Percentiles rank a stretch among this genome's conserved stretches.
phyloP scores from a whole-genome alignment of 148 eudicot species.

The Chenopodium quinoa region DNA sequence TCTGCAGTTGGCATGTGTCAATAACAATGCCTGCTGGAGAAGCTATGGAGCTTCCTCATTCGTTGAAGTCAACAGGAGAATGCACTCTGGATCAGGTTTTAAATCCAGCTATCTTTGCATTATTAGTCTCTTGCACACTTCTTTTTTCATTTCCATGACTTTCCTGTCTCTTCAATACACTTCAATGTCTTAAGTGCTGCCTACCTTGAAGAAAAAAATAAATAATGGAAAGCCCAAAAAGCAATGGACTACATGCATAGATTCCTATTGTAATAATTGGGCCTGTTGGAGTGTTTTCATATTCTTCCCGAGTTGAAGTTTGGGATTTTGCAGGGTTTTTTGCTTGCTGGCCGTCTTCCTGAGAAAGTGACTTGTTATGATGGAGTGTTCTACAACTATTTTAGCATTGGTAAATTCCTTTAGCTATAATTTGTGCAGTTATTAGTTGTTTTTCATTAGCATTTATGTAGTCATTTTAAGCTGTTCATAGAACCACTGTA shows the following conservation, averaged over 20 bases:
- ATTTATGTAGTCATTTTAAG: not conserved
- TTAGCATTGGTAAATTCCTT: conserved; percentile 67
- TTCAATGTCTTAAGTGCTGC: no score
- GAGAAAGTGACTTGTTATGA: conserved; percentile 72
- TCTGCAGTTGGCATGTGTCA: conserved; percentile 67
- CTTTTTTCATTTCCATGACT: not conserved
- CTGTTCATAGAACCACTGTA: not conserved
- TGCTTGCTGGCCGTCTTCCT: conserved; percentile 56
- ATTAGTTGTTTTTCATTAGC: not conserved
- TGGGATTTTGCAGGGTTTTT: conserved; percentile 50
- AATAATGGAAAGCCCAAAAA: not conserved
- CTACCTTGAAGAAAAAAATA: no score
- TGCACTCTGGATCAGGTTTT: conserved; percentile 65
- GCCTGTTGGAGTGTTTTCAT: not conserved
- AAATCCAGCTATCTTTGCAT: not conserved
- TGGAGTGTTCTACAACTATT: conserved; percentile 95
- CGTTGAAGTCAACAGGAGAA: conserved; percentile 59
- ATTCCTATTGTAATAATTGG: not conserved
- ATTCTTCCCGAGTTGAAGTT: not conserved
- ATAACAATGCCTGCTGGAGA: conserved; percentile 74
- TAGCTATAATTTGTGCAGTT: not conserved
- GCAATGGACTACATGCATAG: not conserved
- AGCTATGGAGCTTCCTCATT: conserved; percentile 55
- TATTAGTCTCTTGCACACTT: not conserved
- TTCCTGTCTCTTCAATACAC: no score